Evolutionary conservation across 192 early-diverging fungal species (phyloP).

Genomic region (Coemansia sp.): DNA sequence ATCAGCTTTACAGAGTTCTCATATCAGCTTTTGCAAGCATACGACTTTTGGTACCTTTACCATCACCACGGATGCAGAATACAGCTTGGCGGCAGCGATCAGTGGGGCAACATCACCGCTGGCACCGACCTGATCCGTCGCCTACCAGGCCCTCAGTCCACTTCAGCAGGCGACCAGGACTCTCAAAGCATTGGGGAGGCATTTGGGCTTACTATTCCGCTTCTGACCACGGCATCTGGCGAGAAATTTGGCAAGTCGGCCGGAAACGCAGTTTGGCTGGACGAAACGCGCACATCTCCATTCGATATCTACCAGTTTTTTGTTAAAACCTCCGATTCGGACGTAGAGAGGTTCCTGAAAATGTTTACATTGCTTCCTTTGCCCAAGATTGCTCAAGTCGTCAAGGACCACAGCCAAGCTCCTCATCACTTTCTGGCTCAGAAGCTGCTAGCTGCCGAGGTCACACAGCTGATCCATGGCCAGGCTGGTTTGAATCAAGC

Average conservation of each 20-base stretch:
- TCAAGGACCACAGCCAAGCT: conserved; percentile 60
- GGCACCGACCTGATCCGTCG: conserved; percentile 88
- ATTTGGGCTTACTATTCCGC: conserved; percentile 82
- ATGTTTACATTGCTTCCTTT: conserved; percentile 79
- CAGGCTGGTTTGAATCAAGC: conserved; percentile 65
- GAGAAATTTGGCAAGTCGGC: conserved; percentile 98
- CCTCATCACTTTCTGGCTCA: conserved; percentile 78
- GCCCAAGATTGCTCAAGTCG: conserved; percentile 58
- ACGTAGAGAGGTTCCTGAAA: conserved; percentile 70
- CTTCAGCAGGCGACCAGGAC: neutral
- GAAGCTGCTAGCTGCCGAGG: conserved; percentile 71
- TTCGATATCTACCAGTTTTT: conserved; percentile 98
- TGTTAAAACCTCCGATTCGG: conserved; percentile 75
- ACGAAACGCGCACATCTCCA: conserved; percentile 68
- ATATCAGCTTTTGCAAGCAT: conserved; percentile 93
- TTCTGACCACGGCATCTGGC: conserved; percentile 81
- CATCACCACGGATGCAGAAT: conserved; percentile 45
- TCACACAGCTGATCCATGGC: conserved; percentile 89
- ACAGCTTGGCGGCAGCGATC: conserved; percentile 90
- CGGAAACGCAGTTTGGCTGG: conserved; percentile 95
- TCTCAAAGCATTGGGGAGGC: conserved; percentile 35
- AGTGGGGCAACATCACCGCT: conserved; percentile 96
- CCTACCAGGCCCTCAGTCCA: conserved; percentile 26
- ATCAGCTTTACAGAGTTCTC: conserved; percentile 96
- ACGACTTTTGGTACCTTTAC: conserved; percentile 88